A percentile compares a stretch with the other conserved stretches of the same genome.
phyloP scores from a whole-genome alignment of 2,329 filamentous ascomycete species.

The Talaromyces sp. region DNA sequence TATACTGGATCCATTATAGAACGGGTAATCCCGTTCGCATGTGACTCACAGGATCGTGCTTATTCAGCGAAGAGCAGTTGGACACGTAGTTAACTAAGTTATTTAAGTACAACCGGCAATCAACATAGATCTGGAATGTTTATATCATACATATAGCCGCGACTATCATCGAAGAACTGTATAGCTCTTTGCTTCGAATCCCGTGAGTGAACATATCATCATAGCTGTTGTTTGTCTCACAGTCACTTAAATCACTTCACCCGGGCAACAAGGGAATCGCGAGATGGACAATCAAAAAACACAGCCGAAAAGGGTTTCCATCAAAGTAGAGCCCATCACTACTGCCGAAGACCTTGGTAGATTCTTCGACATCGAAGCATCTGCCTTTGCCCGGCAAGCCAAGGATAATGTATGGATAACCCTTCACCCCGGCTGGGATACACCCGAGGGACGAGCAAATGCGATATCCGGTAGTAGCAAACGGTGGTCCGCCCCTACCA shows the following conservation, averaged over 20 bases:
- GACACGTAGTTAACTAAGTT: no score
- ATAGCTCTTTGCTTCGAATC: no score
- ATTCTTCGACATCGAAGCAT: neutral
- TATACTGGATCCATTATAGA: no score
- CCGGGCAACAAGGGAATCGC: neutral
- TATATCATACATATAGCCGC: no score
- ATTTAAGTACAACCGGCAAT: no score
- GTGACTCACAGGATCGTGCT: no score
- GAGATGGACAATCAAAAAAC: neutral
- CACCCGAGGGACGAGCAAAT: neutral
- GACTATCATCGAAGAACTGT: no score
- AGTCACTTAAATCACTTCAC: neutral
- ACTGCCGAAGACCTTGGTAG: neutral
- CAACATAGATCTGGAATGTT: no score
- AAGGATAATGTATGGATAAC: neutral
- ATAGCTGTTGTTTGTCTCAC: no score
- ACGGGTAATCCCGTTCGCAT: no score
- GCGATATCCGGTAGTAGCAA: neutral
- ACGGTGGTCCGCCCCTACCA: neutral
- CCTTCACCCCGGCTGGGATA: neutral
- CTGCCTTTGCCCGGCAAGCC: neutral
- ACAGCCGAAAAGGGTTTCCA: neutral
- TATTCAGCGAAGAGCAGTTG: no score
- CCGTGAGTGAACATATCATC: no score
- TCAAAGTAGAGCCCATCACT: conserved; percentile 2